Base-by-base conservation (phyloP, 192 early-diverging fungal species). In the Diversispora eburnea region DNA sequence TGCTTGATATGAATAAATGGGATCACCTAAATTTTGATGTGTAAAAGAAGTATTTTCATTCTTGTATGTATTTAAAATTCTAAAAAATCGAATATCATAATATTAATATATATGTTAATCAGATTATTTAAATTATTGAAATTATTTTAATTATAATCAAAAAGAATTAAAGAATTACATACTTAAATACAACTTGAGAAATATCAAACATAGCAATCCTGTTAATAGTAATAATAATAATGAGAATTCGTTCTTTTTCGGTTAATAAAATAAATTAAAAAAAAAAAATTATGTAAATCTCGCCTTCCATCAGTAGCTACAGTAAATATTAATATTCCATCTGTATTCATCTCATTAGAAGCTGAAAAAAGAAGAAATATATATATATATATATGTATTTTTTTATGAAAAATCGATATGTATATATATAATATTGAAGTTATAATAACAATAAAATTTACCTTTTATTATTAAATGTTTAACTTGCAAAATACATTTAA, bases 401-500 rank as follows among this genome's bases (percentile, higher is more conserved):
- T n/a, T n/a, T n/a, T 59, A 0, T 8, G 5, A 19, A 59, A 8
- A 25, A 25, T 59, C 22, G 4, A 13, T 22, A 20, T 41, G 3
- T 52, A 15, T 47, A 17, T 47, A 17, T 69, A 43, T 43, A 78
- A 55, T 19, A 61, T 33, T 61, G 8, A 48, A 33, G 13, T 43
- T 43, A 62, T 51, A 25, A 67, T 55, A 62, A 41, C 19, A 41
- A 49, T 49, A 41, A 22, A n/a, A 54, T 56, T 43, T 49, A 73
- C 75, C 74, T 72, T 48, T n/a, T 43, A 87, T 19, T 19, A 79
- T n/a, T 3, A 77, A 19, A 58, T 86, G 78, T 3, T 77, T 66
- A 5, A 86, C 83, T 68, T 91, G 86, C 8, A 89, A 77, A 25
- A 92, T 86, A 78, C 91, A 92, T 63, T 88, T 88, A 51, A 75